Evolutionary conservation across 345 rosid species (phyloP), one percentile per base, ranked within the genome.

Genomic region (Moricandia moricandioides): DNA sequence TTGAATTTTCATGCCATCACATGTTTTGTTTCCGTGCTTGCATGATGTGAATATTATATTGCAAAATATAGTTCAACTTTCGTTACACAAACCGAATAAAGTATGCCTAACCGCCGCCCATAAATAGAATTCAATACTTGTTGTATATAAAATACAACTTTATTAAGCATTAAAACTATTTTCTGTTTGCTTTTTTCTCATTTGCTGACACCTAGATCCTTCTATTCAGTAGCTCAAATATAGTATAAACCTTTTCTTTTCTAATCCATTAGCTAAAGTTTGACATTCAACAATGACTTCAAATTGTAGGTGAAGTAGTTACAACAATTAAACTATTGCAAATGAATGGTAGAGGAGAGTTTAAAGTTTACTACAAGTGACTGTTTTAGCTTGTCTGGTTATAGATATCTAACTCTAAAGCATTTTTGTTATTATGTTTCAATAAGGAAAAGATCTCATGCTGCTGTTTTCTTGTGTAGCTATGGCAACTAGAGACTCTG

Each of bases 401-500:
- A 51, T 7, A 14, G 8, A 30, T 59, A 52, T 75, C 57, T 51
- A 59, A 34, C 55, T 60, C 49, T 8, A 14, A 9, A 11, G 30
- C 55, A 67, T 16, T 13, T 13, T 52, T 24, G 24, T 52, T 30
- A 35, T 29, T 45, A 43, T 65, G 45, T 58, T 33, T 24, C 37
- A 69, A 54, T 31, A 43, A 31, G 54, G 29, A 31, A 77, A 61
- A 47, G 0, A 59, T 67, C 31, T 69, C 35, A 43, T 64, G 51
- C 47, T 47, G 12, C 57, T 54, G 8, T 24, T 35, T 71, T 34
- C 72, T 72, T 76, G 55, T 83, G 84, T 84, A 95, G 99, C 89
- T 95, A 69, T 92, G 99, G 99, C 99, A 95, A 84, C 80, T 95
- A 60, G 99, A 95, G 87, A 95, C 99, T 2, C 85, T 95, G 62